Evolutionary conservation across 257 asterid genomes (phyloP).

Genomic region (Vinca minor): DNA sequence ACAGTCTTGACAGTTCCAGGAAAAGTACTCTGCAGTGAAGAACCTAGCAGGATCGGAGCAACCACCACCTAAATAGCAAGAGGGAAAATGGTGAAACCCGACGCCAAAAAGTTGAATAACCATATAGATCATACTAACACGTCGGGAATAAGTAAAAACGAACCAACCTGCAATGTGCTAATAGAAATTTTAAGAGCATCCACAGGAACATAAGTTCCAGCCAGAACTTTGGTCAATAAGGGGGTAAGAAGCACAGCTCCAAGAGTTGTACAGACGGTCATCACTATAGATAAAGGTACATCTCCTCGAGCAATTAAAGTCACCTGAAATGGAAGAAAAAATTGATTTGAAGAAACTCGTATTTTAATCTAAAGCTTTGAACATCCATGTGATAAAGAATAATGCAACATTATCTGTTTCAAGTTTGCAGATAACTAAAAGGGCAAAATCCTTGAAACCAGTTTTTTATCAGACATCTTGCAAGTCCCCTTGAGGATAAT

Average conservation of each 20-base stretch:
- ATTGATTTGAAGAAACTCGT: background rate
- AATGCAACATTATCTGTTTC: background rate
- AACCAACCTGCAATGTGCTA: slow-evolving; percentile 80
- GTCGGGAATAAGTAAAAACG: slow-evolving; percentile 3
- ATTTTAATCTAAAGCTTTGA: background rate
- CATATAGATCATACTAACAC: background rate
- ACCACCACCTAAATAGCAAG: slow-evolving; percentile 63
- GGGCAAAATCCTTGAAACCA: background rate
- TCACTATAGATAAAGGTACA: slow-evolving; percentile 72
- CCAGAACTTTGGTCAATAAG: slow-evolving; percentile 60
- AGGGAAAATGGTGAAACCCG: background rate
- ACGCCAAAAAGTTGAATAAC: background rate
- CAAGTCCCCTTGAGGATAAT: background rate
- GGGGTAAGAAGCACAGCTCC: slow-evolving; percentile 92
- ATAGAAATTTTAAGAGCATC: slow-evolving; percentile 64
- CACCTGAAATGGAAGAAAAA: slow-evolving; percentile 49
- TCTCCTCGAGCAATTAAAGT: slow-evolving; percentile 91
- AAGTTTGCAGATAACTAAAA: background rate
- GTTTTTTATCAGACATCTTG: background rate
- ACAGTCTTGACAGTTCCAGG: slow-evolving; percentile 47
- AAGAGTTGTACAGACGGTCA: slow-evolving; percentile 80
- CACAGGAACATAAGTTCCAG: slow-evolving; percentile 78
- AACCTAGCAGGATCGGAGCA: slow-evolving; percentile 78
- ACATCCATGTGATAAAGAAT: background rate
- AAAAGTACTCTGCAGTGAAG: slow-evolving; percentile 57